phyloP scores from a whole-genome alignment of 2,329 filamentous ascomycete species.

The Colletotrichum euphorbiae region DNA sequence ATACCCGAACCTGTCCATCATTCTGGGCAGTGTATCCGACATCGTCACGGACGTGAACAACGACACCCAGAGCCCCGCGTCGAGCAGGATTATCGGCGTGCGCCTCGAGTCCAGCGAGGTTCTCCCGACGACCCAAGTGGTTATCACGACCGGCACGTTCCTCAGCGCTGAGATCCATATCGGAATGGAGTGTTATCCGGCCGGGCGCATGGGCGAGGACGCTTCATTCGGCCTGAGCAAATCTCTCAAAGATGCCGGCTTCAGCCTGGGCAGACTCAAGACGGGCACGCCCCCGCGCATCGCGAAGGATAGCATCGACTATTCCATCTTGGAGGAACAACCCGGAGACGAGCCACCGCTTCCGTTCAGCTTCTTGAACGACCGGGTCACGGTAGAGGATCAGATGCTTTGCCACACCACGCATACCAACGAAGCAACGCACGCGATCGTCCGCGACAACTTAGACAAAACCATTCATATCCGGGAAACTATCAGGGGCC shows the following conservation, averaged over 20 bases:
- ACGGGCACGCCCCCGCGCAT: constrained; percentile 94
- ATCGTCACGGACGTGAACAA: constrained; percentile 78
- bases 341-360: constrained; percentile 85
- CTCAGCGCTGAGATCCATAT: constrained; percentile 97
- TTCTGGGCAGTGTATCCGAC: constrained; percentile 91
- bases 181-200: constrained; percentile 83
- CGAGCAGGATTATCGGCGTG: constrained; percentile 78
- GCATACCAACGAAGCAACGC: constrained; percentile 84
- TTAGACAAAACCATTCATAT: constrained; percentile 98
- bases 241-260: constrained; percentile 88
- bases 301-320: constrained; percentile 85
- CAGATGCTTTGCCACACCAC: constrained; percentile 91
- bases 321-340: constrained; percentile 76
- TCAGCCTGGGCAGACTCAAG: constrained; percentile 89
- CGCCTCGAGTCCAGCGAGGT: constrained; percentile 88
- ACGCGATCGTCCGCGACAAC: constrained; percentile 87
- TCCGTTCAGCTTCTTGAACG: constrained; percentile 93
- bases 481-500: constrained; percentile 92
- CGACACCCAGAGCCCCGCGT: constrained; percentile 50
- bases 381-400: constrained; percentile 78
- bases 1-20: constrained; percentile 82
- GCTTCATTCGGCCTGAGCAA: constrained; percentile 94
- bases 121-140: constrained; percentile 81
- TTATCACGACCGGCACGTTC: constrained; percentile 98
- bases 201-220: constrained; percentile 92